These are phyloP conservation scores for Olyra latifolia DNA, from an alignment of 176 grass and related monocot genomes.

Conservation along the genomic window DNA sequence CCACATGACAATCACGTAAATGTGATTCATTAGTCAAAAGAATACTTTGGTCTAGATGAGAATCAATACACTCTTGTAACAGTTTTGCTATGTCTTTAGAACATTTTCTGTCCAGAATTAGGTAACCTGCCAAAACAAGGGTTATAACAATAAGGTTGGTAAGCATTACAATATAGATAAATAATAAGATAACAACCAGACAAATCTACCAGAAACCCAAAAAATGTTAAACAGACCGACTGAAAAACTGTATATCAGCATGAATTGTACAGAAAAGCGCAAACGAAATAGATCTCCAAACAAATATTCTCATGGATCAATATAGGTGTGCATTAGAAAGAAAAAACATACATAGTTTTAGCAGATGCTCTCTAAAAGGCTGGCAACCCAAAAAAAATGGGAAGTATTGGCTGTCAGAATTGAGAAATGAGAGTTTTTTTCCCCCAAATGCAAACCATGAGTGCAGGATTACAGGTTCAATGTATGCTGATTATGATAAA, in stretches of 20 bases:
- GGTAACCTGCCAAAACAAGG: constrained; percentile 58
- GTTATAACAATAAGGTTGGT: constrained; percentile 17
- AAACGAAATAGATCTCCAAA: background rate
- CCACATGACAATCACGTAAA: constrained; percentile 28
- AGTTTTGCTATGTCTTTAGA: constrained; percentile 62
- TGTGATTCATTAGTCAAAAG: constrained; percentile 33
- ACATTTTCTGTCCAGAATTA: constrained; percentile 51
- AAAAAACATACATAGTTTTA: background rate
- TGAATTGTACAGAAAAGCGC: background rate
- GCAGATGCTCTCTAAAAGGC: constrained; percentile 8
- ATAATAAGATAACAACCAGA: background rate
- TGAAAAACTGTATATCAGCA: constrained; percentile 12
- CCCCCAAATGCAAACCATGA: background rate
- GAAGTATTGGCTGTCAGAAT: background rate
- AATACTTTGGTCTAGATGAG: constrained; percentile 50
- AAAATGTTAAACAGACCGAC: background rate
- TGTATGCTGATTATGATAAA: background rate
- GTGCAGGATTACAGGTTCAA: background rate
- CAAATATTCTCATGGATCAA: constrained; percentile 3
- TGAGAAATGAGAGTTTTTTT: background rate
- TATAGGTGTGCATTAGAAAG: background rate
- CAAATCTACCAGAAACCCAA: constrained; percentile 9
- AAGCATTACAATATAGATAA: constrained; percentile 27
- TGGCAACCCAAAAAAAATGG: background rate
- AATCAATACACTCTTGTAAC: constrained; percentile 61